Conservation (phyloP, 345 rosid genomes). For the Gossypium turneri region DNA sequence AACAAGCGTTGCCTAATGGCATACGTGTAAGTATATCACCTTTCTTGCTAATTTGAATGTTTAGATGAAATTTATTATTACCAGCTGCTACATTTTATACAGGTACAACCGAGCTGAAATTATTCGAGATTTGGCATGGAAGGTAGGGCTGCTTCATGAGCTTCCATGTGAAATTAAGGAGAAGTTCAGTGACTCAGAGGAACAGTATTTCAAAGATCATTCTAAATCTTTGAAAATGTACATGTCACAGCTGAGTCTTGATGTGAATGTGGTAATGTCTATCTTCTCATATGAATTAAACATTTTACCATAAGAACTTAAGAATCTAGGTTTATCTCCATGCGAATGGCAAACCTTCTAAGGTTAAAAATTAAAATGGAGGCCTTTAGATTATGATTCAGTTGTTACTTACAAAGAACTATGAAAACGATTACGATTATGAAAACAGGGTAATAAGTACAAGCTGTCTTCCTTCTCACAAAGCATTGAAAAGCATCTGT, state of each 20-base stretch:
- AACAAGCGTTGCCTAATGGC: conserved; percentile 95
- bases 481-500: background rate
- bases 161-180: conserved; percentile 69
- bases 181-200: conserved; percentile 64
- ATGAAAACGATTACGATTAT: background rate
- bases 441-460: background rate
- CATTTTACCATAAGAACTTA: background rate
- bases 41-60: conserved; percentile 6
- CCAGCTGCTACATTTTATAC: conserved; percentile 7
- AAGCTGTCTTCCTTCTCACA: too few species aligned
- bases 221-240: conserved; percentile 58
- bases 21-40: conserved; percentile 47
- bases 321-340: background rate
- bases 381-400: background rate
- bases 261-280: conserved; percentile 65
- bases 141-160: conserved; percentile 60
- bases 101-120: conserved; percentile 82
- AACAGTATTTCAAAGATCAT: conserved; percentile 62
- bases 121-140: conserved; percentile 68
- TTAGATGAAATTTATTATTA: background rate
- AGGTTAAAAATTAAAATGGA: background rate
- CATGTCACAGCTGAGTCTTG: conserved; percentile 66
- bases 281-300: background rate
- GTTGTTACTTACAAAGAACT: background rate
- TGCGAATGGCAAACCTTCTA: background rate